Conservation (phyloP, 192 early-diverging fungal species). For the Rhizophagus prolifer region DNA sequence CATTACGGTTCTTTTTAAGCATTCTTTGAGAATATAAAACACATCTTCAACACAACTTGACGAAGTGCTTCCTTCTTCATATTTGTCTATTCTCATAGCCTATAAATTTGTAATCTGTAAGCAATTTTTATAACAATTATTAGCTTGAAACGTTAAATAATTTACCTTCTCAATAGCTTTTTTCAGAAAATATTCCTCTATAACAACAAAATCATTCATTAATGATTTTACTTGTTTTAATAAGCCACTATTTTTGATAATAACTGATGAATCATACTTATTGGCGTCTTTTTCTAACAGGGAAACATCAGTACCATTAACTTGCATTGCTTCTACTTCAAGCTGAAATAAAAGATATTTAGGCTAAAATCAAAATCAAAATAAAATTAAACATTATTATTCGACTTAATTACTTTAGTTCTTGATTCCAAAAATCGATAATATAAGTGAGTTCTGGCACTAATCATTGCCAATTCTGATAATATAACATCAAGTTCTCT, state of each 20-base stretch:
- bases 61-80: conserved; percentile 46
- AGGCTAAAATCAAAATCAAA: background rate
- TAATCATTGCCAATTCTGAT: conserved; percentile 78
- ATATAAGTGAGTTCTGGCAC: conserved; percentile 76
- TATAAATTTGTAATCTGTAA: conserved; percentile 23
- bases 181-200: conserved; percentile 77
- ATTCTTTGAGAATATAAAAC: conserved; percentile 86
- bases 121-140: background rate
- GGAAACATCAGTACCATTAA: conserved; percentile 28
- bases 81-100: conserved; percentile 70
- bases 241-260: conserved; percentile 59
- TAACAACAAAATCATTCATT: conserved; percentile 64
- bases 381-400: background rate
- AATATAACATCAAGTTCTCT: conserved; percentile 79
- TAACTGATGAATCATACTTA: conserved; percentile 52
- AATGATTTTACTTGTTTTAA: conserved; percentile 59
- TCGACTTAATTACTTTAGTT: conserved; percentile 49
- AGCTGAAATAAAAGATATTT: conserved; percentile 26
- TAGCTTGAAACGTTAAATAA: background rate
- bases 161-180: conserved; percentile 72
- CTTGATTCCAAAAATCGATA: conserved; percentile 81
- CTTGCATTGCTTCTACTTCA: conserved; percentile 37
- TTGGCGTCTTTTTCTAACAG: conserved; percentile 42
- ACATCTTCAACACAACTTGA: conserved; percentile 87
- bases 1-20: conserved; percentile 68